These are phyloP conservation scores for Zychaea mexicana DNA, from an alignment of 371 early-diverging fungal genomes.

Conservation along the genomic window DNA sequence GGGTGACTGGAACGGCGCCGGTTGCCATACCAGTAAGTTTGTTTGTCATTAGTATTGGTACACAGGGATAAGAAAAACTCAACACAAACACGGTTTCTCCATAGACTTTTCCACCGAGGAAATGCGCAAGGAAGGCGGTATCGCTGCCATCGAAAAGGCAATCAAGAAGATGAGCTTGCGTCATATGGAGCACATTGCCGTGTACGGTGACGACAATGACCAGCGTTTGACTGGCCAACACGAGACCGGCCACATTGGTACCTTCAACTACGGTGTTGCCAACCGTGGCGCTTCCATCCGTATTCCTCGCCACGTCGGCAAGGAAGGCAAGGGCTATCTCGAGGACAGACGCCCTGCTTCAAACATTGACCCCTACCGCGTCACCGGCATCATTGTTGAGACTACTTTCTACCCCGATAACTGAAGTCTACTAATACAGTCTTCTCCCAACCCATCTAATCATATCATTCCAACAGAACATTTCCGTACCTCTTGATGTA, in stretches of 20 bases:
- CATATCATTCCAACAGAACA: neutral
- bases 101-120: slow-evolving; percentile 50
- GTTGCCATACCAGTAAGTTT: slow-evolving; percentile 57
- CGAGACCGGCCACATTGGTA: slow-evolving; percentile 61
- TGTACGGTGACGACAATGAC: slow-evolving; percentile 68
- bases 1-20: slow-evolving; percentile 61
- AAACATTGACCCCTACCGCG: slow-evolving; percentile 68
- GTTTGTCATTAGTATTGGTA: too few relatives aligned
- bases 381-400: slow-evolving; percentile 60
- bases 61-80: too few relatives aligned
- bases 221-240: slow-evolving; percentile 63
- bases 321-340: slow-evolving; percentile 61
- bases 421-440: slow-evolving; percentile 4
- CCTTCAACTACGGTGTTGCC: slow-evolving; percentile 65
- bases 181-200: slow-evolving; percentile 63
- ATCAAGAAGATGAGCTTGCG: slow-evolving; percentile 51
- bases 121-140: slow-evolving; percentile 54
- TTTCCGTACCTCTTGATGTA: neutral
- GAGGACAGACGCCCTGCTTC: slow-evolving; percentile 69
- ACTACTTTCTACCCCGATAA: slow-evolving; percentile 38
- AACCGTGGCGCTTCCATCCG: slow-evolving; percentile 71
- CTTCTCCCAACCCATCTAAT: neutral
- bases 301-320: slow-evolving; percentile 65
- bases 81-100: too few relatives aligned
- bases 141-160: slow-evolving; percentile 51